Conservation (phyloP, 345 rosid genomes). For the Cardamine chenopodiifolia region DNA sequence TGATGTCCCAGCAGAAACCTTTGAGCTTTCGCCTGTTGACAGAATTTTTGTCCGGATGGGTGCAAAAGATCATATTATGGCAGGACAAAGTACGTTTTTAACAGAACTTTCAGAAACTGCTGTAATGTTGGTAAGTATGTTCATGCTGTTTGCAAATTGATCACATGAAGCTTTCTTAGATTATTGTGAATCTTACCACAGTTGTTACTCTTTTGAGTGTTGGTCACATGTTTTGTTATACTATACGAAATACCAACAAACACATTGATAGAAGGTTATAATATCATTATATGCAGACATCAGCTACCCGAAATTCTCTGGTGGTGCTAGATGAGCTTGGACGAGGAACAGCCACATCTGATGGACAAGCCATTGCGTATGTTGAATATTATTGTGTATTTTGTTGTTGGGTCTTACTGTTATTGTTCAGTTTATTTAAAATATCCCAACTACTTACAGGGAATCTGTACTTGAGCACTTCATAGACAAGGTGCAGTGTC, state of each 20-base stretch:
- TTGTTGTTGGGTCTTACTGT: neutral
- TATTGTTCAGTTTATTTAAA: neutral
- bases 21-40: conserved; percentile 82
- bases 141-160: conserved; percentile 21
- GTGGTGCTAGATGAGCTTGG: conserved; percentile 98
- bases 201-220: neutral
- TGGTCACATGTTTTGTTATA: conserved; percentile 12
- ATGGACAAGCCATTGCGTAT: conserved; percentile 99
- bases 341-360: conserved; percentile 96
- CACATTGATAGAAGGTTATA: conserved; percentile 2
- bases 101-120: conserved; percentile 99
- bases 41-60: conserved; percentile 95
- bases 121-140: conserved; percentile 70
- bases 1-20: conserved; percentile 89
- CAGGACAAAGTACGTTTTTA: conserved; percentile 92
- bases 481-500: conserved; percentile 70
- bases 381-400: conserved; percentile 20
- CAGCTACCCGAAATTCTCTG: conserved; percentile 75
- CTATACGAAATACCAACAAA: neutral
- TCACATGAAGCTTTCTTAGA: conserved; percentile 20
- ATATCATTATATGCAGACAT: conserved; percentile 55
- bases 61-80: conserved; percentile 93
- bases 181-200: conserved; percentile 11
- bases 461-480: conserved; percentile 93
- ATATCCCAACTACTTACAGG: conserved; percentile 44